Conservation (phyloP, 78 protist species). For the Dictyostelium discoideum region dicty_2.7 NC_007091.3:4950501-4951000, state of each 20-base stretch:
- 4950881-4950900: conserved; percentile 4
- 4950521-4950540: background rate
- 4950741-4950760: background rate
- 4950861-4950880: background rate
- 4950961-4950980: background rate
- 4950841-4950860: conserved; percentile 3
- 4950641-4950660: background rate
- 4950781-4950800: background rate
- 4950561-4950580: background rate
- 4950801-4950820: background rate
- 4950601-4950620: background rate
- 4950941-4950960: background rate
- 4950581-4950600: background rate
- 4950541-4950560: conserved; percentile 8
- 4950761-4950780: background rate
- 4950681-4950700: background rate
- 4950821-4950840: background rate
- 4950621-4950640: background rate
- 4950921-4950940: background rate
- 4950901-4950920: conserved; percentile 1
- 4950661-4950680: background rate
- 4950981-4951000: conserved; percentile 14
- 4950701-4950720: background rate
- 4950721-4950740: background rate
- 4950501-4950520: background rate